Base-by-base conservation (phyloP, 2,329 filamentous ascomycete species). In the Fusarium haematococcum region DNA sequence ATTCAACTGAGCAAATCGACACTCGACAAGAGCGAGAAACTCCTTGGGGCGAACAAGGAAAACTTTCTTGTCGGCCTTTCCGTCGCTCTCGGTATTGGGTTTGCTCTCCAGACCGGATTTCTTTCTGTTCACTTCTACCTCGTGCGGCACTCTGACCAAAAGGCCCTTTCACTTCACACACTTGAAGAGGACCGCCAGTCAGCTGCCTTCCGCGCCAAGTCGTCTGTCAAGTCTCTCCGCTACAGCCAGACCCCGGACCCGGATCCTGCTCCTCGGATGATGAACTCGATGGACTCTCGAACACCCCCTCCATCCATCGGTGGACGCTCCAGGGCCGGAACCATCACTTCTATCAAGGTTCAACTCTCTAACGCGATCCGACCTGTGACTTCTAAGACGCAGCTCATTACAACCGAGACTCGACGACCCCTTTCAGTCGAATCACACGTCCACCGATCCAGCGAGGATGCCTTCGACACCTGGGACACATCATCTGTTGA, bases 401-500 rank as follows among this genome's bases (percentile, higher is more conserved):
- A 86, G 56, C 82, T 92, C 37, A 81, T 92, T 2, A 82, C 79
- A 7, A 83, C 80, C 66, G 84, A 86, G 62, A 84, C 82, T 25
- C 83, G 83, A 27, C 84, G 88, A 25, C 80, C 85, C 4, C 75
- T 82, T 8, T 91, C 90, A 1, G 79, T 88, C 11, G 87, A 89
- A 7, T 88, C 88, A 0, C 80, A 77, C 45, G 69, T 78, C 9
- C 80, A 83, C 54, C 80, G 80, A 18, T 81, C 81, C 41, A 83
- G 83, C 16, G 88, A 89, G n/a, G 91, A 93, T 70, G 89, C 90
- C 2, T 94, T 95, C 77, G 93, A 94, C 76, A 91, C 88, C 3
- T 95, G 93, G 93, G 92, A 95, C 77, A 94, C 91, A 0, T 93
- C 91, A 0, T 86, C 87, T 1, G 91, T 94, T 3, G 91, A 92